Evolutionary conservation across 805 yeast species (phyloP).

Genomic region (Phaffomyces antillensis): DNA sequence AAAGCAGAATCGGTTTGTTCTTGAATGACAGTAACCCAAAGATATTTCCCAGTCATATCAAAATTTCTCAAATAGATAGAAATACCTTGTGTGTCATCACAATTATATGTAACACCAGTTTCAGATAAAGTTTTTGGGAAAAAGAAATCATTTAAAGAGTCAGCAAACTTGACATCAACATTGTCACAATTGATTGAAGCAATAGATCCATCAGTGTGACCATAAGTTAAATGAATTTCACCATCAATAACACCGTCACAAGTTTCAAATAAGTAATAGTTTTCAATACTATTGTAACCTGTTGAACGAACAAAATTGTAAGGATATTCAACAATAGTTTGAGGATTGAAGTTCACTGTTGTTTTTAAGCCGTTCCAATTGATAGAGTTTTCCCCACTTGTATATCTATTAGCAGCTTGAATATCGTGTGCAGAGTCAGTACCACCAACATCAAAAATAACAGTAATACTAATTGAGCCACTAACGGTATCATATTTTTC

Average conservation of each 20-base stretch:
- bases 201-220: slow-evolving; percentile 13
- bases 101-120: slow-evolving; percentile 10
- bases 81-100: neutral
- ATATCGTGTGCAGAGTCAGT: slow-evolving; percentile 25
- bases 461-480: slow-evolving; percentile 25
- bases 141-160: slow-evolving; percentile 28
- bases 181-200: slow-evolving; percentile 15
- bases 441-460: slow-evolving; percentile 30
- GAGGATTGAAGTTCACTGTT: slow-evolving; percentile 22
- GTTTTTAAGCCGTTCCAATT: slow-evolving; percentile 23
- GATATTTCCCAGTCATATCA: slow-evolving; percentile 18
- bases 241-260: slow-evolving; percentile 26
- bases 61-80: neutral
- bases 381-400: slow-evolving; percentile 24
- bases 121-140: slow-evolving; percentile 20
- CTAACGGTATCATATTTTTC: slow-evolving; percentile 14
- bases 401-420: slow-evolving; percentile 24
- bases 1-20: slow-evolving; percentile 3
- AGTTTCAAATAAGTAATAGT: slow-evolving; percentile 26
- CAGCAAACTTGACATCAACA: slow-evolving; percentile 18
- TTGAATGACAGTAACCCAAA: slow-evolving; percentile 28
- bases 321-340: slow-evolving; percentile 11
- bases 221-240: slow-evolving; percentile 17
- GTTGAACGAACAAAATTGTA: slow-evolving; percentile 26
- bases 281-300: slow-evolving; percentile 25